Conservation (phyloP, 306 rosid genomes). For the Cucumis melo region DNA sequence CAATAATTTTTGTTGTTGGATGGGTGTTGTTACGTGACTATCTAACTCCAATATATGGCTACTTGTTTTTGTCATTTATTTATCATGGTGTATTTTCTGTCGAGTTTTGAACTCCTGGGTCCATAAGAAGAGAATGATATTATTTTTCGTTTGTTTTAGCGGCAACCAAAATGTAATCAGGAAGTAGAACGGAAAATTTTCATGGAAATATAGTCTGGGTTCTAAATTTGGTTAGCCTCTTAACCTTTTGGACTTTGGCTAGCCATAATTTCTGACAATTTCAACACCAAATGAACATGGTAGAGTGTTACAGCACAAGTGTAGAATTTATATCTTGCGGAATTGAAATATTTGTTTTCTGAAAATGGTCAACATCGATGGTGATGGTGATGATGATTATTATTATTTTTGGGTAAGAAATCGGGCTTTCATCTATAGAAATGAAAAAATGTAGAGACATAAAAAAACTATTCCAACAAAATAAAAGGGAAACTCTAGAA, state of each 20-base stretch:
- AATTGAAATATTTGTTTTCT: neutral
- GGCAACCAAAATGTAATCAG: neutral
- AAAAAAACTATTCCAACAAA: too few species aligned
- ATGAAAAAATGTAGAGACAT: too few species aligned
- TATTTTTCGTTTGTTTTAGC: neutral
- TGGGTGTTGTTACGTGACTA: neutral
- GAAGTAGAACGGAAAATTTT: neutral
- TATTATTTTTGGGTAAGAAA: too few species aligned
- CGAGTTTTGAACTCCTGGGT: neutral
- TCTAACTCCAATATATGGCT: neutral
- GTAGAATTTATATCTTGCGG: neutral
- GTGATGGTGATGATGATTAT: too few species aligned
- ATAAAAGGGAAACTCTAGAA: too few species aligned
- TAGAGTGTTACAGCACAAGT: neutral
- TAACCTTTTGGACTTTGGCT: neutral
- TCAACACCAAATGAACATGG: neutral
- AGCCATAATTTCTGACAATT: neutral
- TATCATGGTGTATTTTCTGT: neutral
- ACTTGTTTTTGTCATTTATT: neutral
- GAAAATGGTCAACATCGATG: neutral
- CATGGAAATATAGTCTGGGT: too few species aligned
- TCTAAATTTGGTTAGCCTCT: too few species aligned
- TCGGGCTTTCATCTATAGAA: too few species aligned
- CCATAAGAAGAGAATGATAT: neutral
- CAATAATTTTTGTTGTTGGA: neutral